Evolutionary conservation across 768 basidiomycete genomes (phyloP), one percentile per base, ranked within the genome.

Genomic region (Rossbeevera mucosa): DNA sequence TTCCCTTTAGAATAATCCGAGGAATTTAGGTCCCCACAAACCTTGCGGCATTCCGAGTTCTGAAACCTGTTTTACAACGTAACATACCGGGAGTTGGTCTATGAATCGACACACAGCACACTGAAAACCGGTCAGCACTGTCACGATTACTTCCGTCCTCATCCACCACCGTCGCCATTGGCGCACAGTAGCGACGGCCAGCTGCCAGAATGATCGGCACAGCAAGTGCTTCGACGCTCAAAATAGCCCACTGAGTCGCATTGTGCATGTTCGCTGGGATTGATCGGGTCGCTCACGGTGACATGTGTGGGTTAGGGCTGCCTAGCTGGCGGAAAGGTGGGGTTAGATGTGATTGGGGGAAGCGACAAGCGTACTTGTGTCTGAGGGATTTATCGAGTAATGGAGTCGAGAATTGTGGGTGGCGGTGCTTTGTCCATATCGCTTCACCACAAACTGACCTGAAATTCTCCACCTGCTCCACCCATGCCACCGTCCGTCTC

Each of bases 361-460:
- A 16, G 31, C 8, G 33, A 36, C 8, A n/a, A 29, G 29, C 3
- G 29, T n/a, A 30, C 14, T 5, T 14, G 42, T 33, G 31, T 47
- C 31, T 14, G 25, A 29, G 41, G 48, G 43, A 38, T 12, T 52
- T 53, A 40, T 58, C 56, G 62, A 44, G 55, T 58, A 61, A 60
- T 58, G 41, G 20, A 22, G 12, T 21, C 31, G 16, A 13, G 6
- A 18, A 14, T 28, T 9, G 47, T 31, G n/a, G 22, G 59, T 60
- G 60, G 60, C 60, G 25, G 59, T 59, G 50, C 36, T 8, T 25
- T 28, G 14, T 30, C 47, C 21, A 38, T 28, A 51, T 43, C 47
- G 29, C 30, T 36, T 33, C 13, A 30, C 33, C 25, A n/a, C 29
- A 42, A 44, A 48, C 43, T 26, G 2, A 41, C 14, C 54, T 43